phyloP scores from a whole-genome alignment of 2,329 filamentous ascomycete species.

The Cladosporium sp. region DNA sequence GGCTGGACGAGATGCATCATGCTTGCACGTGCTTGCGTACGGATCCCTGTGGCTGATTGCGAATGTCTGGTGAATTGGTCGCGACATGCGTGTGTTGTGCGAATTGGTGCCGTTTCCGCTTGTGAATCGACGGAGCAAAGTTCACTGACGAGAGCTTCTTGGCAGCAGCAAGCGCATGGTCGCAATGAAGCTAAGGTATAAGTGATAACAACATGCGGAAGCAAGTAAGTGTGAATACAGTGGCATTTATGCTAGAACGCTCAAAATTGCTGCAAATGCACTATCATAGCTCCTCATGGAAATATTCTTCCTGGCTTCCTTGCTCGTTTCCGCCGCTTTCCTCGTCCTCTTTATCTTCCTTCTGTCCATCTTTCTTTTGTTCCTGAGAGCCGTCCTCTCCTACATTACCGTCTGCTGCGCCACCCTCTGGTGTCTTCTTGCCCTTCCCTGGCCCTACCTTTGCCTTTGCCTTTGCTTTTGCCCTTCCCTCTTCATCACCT shows the following conservation, averaged over 20 bases:
- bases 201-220: too few species aligned
- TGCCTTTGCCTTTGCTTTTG: constrained; percentile 18
- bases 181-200: too few species aligned
- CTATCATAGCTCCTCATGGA: constrained; percentile 23
- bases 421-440: not conserved
- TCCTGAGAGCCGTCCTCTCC: not conserved
- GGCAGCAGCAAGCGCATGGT: too few species aligned
- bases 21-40: not conserved
- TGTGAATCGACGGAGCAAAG: too few species aligned
- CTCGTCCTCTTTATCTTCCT: constrained; percentile 17
- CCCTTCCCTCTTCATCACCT: constrained; percentile 12
- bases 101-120: too few species aligned
- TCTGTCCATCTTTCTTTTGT: constrained; percentile 33
- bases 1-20: not conserved
- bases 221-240: not conserved
- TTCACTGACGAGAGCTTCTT: not conserved
- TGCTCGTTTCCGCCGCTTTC: constrained; percentile 14
- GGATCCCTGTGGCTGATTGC: not conserved
- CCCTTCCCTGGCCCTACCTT: constrained; percentile 17
- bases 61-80: not conserved
- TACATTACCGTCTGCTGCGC: not conserved
- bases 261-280: not conserved
- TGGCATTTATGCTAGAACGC: constrained; percentile 3
- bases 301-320: constrained; percentile 37
- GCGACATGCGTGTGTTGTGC: not conserved